A percentile compares a stretch with the other conserved stretches of the same genome.
phyloP scores from a whole-genome alignment of 345 rosid genomes.

The Lepidium didymum region DNA sequence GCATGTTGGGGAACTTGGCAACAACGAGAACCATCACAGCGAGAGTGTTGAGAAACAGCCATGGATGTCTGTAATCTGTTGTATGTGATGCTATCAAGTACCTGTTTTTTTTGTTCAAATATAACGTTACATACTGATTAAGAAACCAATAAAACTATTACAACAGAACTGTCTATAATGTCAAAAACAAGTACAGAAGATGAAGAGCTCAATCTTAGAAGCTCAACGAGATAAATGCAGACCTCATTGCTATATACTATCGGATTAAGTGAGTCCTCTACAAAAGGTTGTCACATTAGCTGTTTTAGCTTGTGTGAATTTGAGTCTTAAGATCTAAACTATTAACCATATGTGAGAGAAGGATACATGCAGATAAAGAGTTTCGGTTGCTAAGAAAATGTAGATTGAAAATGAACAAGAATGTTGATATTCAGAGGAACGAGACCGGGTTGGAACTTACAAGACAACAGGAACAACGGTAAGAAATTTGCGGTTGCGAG shows the following conservation, averaged over 20 bases:
- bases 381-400: background rate
- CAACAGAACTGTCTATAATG: background rate
- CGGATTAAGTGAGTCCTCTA: background rate
- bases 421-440: background rate
- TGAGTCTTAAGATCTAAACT: background rate
- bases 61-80: slow-evolving; percentile 84
- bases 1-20: slow-evolving; percentile 99
- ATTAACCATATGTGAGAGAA: background rate
- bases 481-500: slow-evolving; percentile 85
- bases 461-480: slow-evolving; percentile 91
- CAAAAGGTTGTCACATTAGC: background rate
- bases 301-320: background rate
- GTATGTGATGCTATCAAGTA: slow-evolving; percentile 98
- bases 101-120: slow-evolving; percentile 32
- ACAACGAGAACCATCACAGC: slow-evolving; percentile 81
- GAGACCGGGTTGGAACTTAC: slow-evolving; percentile 39
- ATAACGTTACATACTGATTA: background rate
- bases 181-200: background rate
- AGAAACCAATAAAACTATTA: background rate
- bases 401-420: background rate
- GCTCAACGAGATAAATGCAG: background rate
- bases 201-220: background rate
- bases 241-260: background rate
- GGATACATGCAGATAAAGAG: background rate
- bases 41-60: slow-evolving; percentile 85